Evolutionary conservation across 2,329 filamentous ascomycete species (phyloP).

Genomic region (Alternaria brassicicola): DNA sequence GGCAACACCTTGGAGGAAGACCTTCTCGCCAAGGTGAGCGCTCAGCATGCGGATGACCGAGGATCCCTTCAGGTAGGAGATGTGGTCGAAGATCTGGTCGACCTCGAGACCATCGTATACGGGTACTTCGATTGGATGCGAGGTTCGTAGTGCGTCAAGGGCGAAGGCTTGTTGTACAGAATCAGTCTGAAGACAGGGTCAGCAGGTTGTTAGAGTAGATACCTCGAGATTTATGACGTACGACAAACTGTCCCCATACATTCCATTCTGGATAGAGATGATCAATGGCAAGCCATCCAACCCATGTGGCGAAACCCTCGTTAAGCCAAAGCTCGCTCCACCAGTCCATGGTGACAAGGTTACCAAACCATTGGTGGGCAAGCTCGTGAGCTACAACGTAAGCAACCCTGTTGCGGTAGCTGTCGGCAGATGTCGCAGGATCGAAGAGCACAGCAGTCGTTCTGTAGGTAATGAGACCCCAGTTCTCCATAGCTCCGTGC

Average conservation of each 20-base stretch:
- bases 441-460: constrained; percentile 97
- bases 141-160: constrained; percentile 87
- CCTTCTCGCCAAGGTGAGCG: constrained; percentile 83
- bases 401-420: constrained; percentile 90
- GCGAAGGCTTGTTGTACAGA: constrained; percentile 89
- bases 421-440: constrained; percentile 85
- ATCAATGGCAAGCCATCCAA: constrained; percentile 91
- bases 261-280: constrained; percentile 96
- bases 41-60: constrained; percentile 97
- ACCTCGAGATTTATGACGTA: constrained; percentile 64
- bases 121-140: constrained; percentile 94
- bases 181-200: constrained; percentile 69
- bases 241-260: constrained; percentile 95
- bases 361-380: constrained; percentile 95
- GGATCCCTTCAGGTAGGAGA: constrained; percentile 95
- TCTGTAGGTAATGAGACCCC: constrained; percentile 92
- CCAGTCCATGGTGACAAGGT: constrained; percentile 96
- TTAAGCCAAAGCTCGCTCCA: constrained; percentile 91
- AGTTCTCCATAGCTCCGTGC: constrained; percentile 95
- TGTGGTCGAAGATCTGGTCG: constrained; percentile 96
- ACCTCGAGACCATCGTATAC: constrained; percentile 93
- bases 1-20: constrained; percentile 87
- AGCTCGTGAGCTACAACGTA: constrained; percentile 99
- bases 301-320: constrained; percentile 97
- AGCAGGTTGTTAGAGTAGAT: constrained; percentile 43